Conservation (phyloP, 2,329 filamentous ascomycete genomes). For the Alternaria infectoria region DNA sequence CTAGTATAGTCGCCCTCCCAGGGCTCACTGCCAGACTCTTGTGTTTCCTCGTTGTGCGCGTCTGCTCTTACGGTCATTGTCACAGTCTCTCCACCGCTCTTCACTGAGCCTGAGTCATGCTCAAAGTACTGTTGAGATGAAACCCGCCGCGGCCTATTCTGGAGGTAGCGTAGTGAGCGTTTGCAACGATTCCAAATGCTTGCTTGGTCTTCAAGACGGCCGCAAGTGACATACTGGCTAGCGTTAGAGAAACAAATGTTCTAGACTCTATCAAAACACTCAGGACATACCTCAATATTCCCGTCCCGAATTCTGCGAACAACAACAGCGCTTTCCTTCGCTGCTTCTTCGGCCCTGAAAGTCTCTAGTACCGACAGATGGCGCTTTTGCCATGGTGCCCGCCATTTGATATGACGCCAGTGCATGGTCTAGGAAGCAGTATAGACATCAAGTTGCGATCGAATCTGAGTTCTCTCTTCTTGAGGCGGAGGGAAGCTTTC, state of each 20-base stretch:
- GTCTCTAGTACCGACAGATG: not conserved
- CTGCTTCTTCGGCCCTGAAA: not conserved
- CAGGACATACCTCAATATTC: not conserved
- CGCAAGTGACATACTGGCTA: not conserved
- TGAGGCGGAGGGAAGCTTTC: not conserved
- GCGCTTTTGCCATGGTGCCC: constrained; percentile 1
- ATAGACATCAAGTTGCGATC: not conserved
- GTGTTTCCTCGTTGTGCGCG: not conserved
- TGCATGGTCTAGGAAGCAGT: not conserved
- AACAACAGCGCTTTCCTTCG: not conserved
- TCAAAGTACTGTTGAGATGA: not conserved
- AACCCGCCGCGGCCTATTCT: not conserved
- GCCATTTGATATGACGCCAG: constrained; percentile 7
- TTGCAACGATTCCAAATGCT: not conserved
- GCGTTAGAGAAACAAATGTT: not conserved
- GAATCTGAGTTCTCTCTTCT: not conserved
- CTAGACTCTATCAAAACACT: not conserved
- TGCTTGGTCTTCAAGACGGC: constrained; percentile 2
- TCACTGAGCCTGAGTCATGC: not conserved
- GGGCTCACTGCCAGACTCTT: not conserved
- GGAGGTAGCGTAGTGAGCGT: not conserved
- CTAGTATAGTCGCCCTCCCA: not conserved
- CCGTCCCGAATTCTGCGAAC: not conserved
- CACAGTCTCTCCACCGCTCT: constrained; percentile 2
- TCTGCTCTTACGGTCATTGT: not conserved